Conservation (phyloP, 106 monocot genomes). For the Acanthochlamys bracteata region DNA sequence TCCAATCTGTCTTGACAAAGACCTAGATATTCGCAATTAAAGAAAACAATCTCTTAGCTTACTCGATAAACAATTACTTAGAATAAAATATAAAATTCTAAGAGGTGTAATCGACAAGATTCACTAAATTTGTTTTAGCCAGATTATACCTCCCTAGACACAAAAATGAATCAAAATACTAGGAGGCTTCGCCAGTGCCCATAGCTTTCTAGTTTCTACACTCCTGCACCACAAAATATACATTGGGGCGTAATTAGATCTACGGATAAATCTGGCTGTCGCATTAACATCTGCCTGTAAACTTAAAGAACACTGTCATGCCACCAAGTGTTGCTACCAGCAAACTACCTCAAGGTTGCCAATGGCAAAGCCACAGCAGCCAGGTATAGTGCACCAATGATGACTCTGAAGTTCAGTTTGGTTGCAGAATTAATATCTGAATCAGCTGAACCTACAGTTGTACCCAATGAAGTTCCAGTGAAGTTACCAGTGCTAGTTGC, state of each 20-base stretch:
- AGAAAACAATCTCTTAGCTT: no score
- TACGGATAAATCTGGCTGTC: background rate
- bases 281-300: background rate
- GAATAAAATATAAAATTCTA: no score
- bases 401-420: background rate
- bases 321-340: background rate
- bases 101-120: no score
- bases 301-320: background rate
- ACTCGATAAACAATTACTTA: no score
- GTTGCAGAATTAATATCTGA: slow-evolving; percentile 13
- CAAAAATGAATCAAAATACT: no score
- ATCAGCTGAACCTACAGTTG: slow-evolving; percentile 10
- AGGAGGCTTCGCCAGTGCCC: no score
- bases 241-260: background rate
- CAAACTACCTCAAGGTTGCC: background rate
- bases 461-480: slow-evolving; percentile 18
- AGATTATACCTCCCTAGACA: no score
- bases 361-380: background rate
- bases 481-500: slow-evolving; percentile 46
- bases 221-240: no score
- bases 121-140: no score
- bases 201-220: no score
- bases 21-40: no score
- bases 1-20: no score
- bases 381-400: background rate